Conservation (phyloP, 176 grass and related monocot species). For the Otatea glauca region DNA sequence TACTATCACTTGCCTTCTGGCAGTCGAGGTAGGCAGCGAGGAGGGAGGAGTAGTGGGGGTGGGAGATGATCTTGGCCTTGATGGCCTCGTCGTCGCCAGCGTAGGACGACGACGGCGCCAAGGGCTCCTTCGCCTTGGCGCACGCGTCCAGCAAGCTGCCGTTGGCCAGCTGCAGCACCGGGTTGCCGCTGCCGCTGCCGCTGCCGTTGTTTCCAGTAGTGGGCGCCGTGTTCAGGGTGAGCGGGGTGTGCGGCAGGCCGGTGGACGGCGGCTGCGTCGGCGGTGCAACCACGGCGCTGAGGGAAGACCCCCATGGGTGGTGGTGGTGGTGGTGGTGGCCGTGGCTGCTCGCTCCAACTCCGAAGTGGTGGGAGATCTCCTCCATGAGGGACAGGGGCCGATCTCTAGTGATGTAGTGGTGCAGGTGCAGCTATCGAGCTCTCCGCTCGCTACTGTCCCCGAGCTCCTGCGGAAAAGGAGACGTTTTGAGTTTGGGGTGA, state of each 20-base stretch:
- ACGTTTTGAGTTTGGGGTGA: conserved; percentile 44
- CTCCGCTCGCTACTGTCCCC: conserved; percentile 34
- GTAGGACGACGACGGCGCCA: conserved; percentile 65
- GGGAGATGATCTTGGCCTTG: conserved; percentile 97
- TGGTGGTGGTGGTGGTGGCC: conserved; percentile 45
- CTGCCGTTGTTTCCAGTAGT: neutral
- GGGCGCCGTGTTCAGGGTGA: conserved; percentile 57
- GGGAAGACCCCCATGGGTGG: conserved; percentile 56
- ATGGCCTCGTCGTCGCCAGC: conserved; percentile 72
- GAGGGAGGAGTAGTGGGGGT: conserved; percentile 91
- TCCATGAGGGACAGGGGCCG: conserved; percentile 56
- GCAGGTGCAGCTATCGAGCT: conserved; percentile 63
- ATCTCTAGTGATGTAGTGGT: conserved; percentile 64
- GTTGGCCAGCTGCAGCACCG: conserved; percentile 47
- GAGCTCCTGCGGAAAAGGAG: conserved; percentile 52
- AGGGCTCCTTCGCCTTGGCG: conserved; percentile 70
- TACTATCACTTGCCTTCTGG: conserved; percentile 70
- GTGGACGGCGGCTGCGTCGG: conserved; percentile 32
- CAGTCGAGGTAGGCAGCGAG: conserved; percentile 97
- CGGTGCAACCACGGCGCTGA: conserved; percentile 59
- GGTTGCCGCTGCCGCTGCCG: conserved; percentile 12
- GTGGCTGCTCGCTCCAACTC: conserved; percentile 52
- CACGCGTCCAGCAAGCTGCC: conserved; percentile 56
- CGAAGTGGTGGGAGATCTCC: conserved; percentile 81
- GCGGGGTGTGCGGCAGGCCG: conserved; percentile 49